Conservation (phyloP, 106 monocot genomes). For the Triglochin maritima region DNA sequence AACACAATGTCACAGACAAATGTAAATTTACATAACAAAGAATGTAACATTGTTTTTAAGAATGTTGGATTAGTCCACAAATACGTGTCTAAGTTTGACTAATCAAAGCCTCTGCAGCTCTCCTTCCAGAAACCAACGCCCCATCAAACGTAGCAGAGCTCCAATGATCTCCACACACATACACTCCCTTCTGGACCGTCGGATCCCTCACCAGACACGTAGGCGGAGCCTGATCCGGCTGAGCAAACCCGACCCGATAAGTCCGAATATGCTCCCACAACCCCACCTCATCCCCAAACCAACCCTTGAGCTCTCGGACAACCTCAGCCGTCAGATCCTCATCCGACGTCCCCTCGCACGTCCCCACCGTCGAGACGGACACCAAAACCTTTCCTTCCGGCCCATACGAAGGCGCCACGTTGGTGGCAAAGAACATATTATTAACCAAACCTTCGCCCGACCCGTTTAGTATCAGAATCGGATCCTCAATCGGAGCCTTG, state of each 20-base stretch:
- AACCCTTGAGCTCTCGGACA: slow-evolving; percentile 45
- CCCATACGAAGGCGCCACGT: slow-evolving; percentile 74
- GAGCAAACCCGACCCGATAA: slow-evolving; percentile 80
- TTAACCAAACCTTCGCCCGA: slow-evolving; percentile 77
- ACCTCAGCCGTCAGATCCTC: slow-evolving; percentile 52
- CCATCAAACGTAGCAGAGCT: slow-evolving; percentile 84
- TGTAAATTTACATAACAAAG: too few species aligned
- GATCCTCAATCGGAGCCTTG: slow-evolving; percentile 39
- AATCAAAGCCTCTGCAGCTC: slow-evolving; percentile 62
- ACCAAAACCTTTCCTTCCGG: slow-evolving; percentile 65
- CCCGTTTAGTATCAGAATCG: slow-evolving; percentile 85
- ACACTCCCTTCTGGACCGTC: slow-evolving; percentile 45
- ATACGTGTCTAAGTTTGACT: too few species aligned
- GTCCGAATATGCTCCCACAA: slow-evolving; percentile 65
- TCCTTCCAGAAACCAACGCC: slow-evolving; percentile 69
- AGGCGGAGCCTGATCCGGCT: slow-evolving; percentile 88
- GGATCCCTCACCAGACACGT: slow-evolving; percentile 52
- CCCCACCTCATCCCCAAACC: slow-evolving; percentile 63
- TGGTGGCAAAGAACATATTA: slow-evolving; percentile 93
- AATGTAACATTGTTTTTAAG: too few species aligned
- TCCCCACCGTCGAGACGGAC: slow-evolving; percentile 61
- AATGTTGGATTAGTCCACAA: too few species aligned
- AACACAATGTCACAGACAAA: too few species aligned
- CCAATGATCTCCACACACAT: slow-evolving; percentile 80
- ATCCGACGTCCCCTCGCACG: slow-evolving; percentile 31